Evolutionary conservation across 1,284 basidiomycete genomes (phyloP).

Genomic region (Coniferiporia weirii): DNA sequence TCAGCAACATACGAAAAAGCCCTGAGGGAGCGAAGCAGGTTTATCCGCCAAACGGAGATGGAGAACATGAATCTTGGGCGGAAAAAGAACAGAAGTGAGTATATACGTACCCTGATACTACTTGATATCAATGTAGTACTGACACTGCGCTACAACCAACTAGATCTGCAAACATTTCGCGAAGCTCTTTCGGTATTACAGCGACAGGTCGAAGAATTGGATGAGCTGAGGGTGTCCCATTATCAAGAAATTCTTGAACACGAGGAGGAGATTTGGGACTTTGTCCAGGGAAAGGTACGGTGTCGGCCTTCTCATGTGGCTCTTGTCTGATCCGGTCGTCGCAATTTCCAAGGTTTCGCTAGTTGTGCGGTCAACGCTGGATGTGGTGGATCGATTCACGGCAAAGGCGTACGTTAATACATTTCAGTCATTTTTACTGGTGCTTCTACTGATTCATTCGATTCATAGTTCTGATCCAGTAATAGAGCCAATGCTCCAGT

Average conservation of each 20-base stretch:
- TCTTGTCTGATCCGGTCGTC: neutral
- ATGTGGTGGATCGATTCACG: conserved; percentile 77
- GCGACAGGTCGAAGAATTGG: conserved; percentile 83
- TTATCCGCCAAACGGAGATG: conserved; percentile 87
- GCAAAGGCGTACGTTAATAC: conserved; percentile 72
- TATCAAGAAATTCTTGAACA: conserved; percentile 88
- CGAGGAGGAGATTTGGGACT: conserved; percentile 92
- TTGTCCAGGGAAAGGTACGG: conserved; percentile 75
- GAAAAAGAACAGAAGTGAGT: conserved; percentile 76
- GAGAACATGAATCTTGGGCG: conserved; percentile 68
- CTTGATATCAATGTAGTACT: neutral
- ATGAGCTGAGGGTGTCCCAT: conserved; percentile 74
- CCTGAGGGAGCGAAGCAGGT: conserved; percentile 75
- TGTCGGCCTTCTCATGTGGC: neutral
- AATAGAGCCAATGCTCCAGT: conserved; percentile 85
- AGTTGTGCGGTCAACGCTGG: conserved; percentile 74
- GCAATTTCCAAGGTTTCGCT: conserved; percentile 49
- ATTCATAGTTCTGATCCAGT: conserved; percentile 74
- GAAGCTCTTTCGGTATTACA: conserved; percentile 82
- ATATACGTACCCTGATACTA: conserved; percentile 6
- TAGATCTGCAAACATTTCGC: conserved; percentile 82
- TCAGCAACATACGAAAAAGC: conserved; percentile 75
- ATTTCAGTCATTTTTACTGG: conserved; percentile 3
- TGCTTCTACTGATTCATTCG: conserved; percentile 15
- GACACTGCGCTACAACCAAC: neutral